phyloP scores from a whole-genome alignment of 2,329 filamentous ascomycete genomes.

The Setomelanomma holmii region DNA sequence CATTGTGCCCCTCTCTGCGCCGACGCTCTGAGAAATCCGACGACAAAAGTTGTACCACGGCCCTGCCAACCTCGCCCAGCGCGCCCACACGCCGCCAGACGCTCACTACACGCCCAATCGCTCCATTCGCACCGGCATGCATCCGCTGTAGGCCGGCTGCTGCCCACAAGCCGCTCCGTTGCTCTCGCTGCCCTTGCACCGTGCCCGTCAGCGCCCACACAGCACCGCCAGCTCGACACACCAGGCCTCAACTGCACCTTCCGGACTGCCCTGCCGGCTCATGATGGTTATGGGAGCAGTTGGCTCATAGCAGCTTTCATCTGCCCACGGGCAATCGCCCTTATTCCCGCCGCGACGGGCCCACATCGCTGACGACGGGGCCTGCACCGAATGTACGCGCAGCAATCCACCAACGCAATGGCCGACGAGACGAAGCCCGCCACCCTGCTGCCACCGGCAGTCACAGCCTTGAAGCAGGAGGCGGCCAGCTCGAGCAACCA shows the following conservation, averaged over 20 bases:
- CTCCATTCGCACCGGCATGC: conserved; percentile 34
- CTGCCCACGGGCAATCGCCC: not conserved
- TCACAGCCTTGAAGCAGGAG: conserved; percentile 53
- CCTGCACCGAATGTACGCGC: conserved; percentile 13
- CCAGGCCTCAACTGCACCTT: not conserved
- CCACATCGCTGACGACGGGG: conserved; percentile 18
- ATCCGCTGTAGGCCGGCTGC: conserved; percentile 1
- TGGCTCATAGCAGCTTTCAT: not conserved
- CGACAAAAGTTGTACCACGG: conserved; percentile 15
- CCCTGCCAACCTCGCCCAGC: conserved; percentile 8
- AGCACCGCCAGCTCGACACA: not conserved
- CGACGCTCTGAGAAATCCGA: conserved; percentile 3
- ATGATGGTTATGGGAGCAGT: conserved; percentile 43
- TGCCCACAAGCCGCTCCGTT: not conserved
- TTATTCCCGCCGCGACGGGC: conserved; percentile 14
- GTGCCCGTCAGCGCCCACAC: not conserved
- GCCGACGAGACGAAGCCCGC: conserved; percentile 36
- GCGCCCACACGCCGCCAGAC: conserved; percentile 8
- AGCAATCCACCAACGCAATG: conserved; percentile 23
- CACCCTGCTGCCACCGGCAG: conserved; percentile 53
- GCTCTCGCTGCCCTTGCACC: conserved; percentile 7
- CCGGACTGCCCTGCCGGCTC: conserved; percentile 10
- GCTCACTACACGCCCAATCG: conserved; percentile 36
- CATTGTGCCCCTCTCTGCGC: conserved; percentile 20
- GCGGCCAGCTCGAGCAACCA: conserved; percentile 36